These are phyloP conservation scores for Oryza longistaminata DNA, from an alignment of 176 grass and related monocot species.

Conservation along the genomic window DNA sequence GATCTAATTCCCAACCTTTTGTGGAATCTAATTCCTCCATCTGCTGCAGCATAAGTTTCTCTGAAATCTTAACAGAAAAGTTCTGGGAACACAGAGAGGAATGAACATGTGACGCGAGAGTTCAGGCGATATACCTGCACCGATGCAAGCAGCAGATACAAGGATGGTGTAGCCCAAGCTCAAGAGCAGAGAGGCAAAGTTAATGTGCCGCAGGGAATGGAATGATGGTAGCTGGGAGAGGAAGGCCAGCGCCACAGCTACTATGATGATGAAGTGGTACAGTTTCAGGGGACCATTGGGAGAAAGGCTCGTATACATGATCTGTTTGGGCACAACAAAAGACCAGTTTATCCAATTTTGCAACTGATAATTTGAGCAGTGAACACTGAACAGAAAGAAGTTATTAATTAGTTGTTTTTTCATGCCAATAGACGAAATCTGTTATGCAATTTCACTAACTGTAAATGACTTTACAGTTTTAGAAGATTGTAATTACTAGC, in stretches of 20 bases:
- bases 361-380: constrained; percentile 14
- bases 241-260: constrained; percentile 68
- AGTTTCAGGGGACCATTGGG: constrained; percentile 76
- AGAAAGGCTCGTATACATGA: constrained; percentile 79
- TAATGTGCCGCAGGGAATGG: constrained; percentile 91
- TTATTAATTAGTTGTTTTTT: constrained; percentile 15
- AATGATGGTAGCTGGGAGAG: constrained; percentile 94
- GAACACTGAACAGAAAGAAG: constrained; percentile 25
- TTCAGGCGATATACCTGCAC: constrained; percentile 60
- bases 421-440: not conserved
- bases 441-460: not conserved
- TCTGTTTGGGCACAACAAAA: constrained; percentile 49
- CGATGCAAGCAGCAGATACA: constrained; percentile 69
- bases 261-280: constrained; percentile 93
- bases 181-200: constrained; percentile 77
- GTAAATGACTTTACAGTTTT: constrained; percentile 2
- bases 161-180: constrained; percentile 79
- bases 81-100: not conserved
- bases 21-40: constrained; percentile 28
- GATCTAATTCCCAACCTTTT: constrained; percentile 13
- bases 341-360: constrained; percentile 19
- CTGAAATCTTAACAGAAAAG: not conserved
- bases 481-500: not conserved
- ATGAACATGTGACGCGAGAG: not conserved
- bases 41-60: not conserved